phyloP scores from a whole-genome alignment of 306 rosid species.

The Hippophae tibetana region DNA sequence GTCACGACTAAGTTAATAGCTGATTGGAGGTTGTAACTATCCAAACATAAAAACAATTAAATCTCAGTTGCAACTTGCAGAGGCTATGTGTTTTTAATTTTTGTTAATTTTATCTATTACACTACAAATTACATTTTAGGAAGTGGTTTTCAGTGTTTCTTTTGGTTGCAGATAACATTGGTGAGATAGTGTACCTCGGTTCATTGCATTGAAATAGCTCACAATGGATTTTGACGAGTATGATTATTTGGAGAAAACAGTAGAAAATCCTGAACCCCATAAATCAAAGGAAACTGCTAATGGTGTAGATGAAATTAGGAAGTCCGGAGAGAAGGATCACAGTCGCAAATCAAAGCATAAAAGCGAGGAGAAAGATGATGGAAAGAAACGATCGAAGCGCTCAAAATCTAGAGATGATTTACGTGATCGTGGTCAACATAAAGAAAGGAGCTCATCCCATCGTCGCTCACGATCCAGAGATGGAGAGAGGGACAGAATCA shows the following conservation, averaged over 20 bases:
- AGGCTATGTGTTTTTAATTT: too few relatives aligned
- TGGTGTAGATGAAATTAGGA: slow-evolving; percentile 36
- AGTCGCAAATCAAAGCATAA: slow-evolving; percentile 53
- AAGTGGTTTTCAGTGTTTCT: not conserved
- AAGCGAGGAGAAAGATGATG: slow-evolving; percentile 25
- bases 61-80: too few relatives aligned
- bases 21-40: too few relatives aligned
- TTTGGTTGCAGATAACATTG: slow-evolving; percentile 24
- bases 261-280: slow-evolving; percentile 49
- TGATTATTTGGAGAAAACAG: slow-evolving; percentile 80
- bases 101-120: too few relatives aligned
- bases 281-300: slow-evolving; percentile 32
- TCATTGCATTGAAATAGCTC: slow-evolving; percentile 5
- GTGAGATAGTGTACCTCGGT: slow-evolving; percentile 1
- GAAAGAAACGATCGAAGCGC: slow-evolving; percentile 37
- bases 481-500: slow-evolving; percentile 42
- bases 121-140: too few relatives aligned
- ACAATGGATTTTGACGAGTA: slow-evolving; percentile 87
- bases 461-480: slow-evolving; percentile 51
- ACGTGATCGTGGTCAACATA: slow-evolving; percentile 35
- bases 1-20: too few relatives aligned
- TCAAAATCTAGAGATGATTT: slow-evolving; percentile 43
- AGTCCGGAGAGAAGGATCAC: slow-evolving; percentile 45
- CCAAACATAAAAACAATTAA: too few relatives aligned
- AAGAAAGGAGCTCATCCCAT: slow-evolving; percentile 44